Evolutionary conservation across 495 filamentous ascomycete species (phyloP).

Genomic region (Neurospora cerealis): DNA sequence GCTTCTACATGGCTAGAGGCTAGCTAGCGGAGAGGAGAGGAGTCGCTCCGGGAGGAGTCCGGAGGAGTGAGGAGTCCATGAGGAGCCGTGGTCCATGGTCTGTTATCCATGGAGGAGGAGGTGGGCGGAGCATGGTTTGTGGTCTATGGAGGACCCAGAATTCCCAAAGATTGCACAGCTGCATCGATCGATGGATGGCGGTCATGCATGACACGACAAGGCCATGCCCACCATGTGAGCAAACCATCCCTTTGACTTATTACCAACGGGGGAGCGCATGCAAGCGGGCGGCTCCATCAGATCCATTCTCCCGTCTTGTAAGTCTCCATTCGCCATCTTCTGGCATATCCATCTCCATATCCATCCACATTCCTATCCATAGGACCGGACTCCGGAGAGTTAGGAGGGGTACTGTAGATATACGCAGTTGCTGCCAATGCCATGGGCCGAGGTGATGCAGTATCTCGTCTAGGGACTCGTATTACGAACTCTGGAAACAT

Average conservation of each 20-base stretch:
- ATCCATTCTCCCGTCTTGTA: background rate
- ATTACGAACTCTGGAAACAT: background rate
- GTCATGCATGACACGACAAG: background rate
- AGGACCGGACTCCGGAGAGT: background rate
- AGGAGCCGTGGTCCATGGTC: background rate
- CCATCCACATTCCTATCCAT: background rate
- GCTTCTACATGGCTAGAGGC: background rate
- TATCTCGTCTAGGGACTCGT: background rate
- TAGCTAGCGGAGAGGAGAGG: background rate
- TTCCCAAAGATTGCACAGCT: background rate
- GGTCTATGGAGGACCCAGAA: background rate
- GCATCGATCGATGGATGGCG: background rate
- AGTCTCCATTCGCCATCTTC: background rate
- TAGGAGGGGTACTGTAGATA: background rate
- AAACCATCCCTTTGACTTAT: background rate
- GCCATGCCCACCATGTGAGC: background rate
- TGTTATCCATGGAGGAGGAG: background rate
- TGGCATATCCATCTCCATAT: background rate
- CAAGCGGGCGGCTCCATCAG: background rate
- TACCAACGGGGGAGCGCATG: background rate
- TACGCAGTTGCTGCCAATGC: background rate
- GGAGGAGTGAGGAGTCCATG: background rate
- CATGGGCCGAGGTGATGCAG: background rate
- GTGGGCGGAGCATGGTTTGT: background rate
- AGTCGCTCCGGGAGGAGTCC: background rate